Percentiles rank a stretch among this genome's conserved stretches.
Evolutionary conservation across 225 moss, liverwort and hornwort genomes (phyloP).

Genomic region (Rhytidiadelphus loreus): DNA sequence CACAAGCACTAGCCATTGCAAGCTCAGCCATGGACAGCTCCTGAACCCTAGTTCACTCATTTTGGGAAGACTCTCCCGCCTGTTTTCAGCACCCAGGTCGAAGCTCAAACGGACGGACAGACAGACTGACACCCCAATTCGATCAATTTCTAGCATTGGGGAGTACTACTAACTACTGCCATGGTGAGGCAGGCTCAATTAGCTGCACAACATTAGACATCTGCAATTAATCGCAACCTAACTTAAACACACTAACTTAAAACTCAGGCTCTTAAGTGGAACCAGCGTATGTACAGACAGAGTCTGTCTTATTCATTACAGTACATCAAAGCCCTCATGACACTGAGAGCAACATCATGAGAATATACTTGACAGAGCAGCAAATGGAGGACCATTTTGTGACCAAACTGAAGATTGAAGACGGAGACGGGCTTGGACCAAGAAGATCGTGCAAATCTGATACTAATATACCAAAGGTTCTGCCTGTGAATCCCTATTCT

Average conservation of each 20-base stretch:
- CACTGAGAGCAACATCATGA: background rate
- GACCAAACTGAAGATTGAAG: background rate
- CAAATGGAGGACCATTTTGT: background rate
- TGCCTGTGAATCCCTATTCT: too few relatives aligned
- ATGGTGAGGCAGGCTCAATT: background rate
- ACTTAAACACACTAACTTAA: background rate
- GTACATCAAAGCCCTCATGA: background rate
- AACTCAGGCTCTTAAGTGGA: background rate
- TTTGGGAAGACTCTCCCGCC: background rate
- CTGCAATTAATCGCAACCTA: background rate
- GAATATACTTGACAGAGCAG: background rate
- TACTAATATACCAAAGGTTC: background rate
- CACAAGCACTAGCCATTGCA: background rate
- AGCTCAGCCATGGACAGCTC: background rate
- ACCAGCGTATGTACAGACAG: background rate
- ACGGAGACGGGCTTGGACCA: background rate
- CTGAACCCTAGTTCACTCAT: background rate
- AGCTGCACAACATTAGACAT: background rate
- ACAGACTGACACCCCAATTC: background rate
- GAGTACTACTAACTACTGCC: background rate
- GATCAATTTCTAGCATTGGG: background rate
- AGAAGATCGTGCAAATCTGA: background rate
- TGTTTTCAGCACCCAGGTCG: background rate
- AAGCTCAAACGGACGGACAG: background rate
- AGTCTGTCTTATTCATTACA: background rate